These are phyloP conservation scores for Pholiota adiposa DNA, from an alignment of 1,284 basidiomycete species.

Conservation along the genomic window DNA sequence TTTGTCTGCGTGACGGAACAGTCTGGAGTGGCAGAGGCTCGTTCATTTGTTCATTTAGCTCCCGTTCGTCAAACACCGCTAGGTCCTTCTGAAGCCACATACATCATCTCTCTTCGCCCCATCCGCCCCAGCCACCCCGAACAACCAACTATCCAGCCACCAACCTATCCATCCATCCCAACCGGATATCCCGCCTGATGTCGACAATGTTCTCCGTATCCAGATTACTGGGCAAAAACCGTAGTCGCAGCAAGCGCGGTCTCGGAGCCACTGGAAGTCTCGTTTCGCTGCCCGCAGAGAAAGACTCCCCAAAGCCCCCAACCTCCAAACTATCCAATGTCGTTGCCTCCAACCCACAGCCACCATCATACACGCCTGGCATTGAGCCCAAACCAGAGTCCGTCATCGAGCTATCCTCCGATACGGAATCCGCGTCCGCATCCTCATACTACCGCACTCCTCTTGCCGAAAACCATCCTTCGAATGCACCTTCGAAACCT, in stretches of 20 bases:
- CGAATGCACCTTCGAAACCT: background rate
- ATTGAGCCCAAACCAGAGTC: background rate
- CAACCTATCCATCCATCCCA: conserved; percentile 2
- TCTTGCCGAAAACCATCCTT: background rate
- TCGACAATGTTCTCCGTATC: conserved; percentile 23
- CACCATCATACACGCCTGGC: background rate
- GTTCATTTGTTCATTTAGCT: background rate
- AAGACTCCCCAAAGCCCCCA: background rate
- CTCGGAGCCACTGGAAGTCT: background rate
- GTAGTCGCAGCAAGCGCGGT: conserved; percentile 16
- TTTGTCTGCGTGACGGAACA: background rate
- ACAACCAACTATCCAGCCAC: background rate
- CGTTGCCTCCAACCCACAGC: background rate
- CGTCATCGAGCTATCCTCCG: conserved; percentile 1
- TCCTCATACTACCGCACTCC: conserved; percentile 9
- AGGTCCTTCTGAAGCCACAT: background rate
- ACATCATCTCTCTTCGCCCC: background rate
- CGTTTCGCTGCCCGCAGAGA: background rate
- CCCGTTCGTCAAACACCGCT: background rate
- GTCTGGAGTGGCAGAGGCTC: background rate
- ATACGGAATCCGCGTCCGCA: conserved; percentile 1
- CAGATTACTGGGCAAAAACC: conserved; percentile 21
- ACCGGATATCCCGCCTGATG: conserved; percentile 3
- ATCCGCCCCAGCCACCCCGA: background rate
- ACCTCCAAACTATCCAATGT: conserved; percentile 7